phyloP scores from a whole-genome alignment of 768 basidiomycete species.

The Serendipita sp. region DNA sequence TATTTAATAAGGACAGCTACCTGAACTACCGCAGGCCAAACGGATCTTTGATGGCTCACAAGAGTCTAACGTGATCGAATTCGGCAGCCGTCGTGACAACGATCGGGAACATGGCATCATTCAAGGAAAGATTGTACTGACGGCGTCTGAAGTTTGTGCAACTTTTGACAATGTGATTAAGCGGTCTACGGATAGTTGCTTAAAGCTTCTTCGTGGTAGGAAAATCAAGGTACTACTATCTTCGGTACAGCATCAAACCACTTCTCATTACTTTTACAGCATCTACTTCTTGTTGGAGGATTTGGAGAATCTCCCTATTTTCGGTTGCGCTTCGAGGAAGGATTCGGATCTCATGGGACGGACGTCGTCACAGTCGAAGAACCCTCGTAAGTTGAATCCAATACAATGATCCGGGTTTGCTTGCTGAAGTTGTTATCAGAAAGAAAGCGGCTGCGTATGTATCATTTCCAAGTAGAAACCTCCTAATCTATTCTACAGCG shows the following conservation, averaged over 20 bases:
- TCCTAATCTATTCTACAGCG: not conserved
- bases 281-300: constrained; percentile 6
- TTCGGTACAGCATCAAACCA: not conserved
- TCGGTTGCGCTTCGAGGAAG: not conserved
- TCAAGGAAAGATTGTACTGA: not conserved
- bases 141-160: not conserved
- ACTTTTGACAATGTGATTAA: not conserved
- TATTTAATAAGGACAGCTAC: too few relatives aligned
- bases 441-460: not conserved
- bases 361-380: not conserved
- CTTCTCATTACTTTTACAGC: not conserved
- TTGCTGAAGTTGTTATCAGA: not conserved
- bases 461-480: not conserved
- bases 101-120: constrained; percentile 3
- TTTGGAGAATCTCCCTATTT: constrained; percentile 6
- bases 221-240: not conserved
- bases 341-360: not conserved
- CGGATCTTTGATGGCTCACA: constrained; percentile 1
- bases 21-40: not conserved
- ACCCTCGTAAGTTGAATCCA: not conserved
- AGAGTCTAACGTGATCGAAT: constrained; percentile 2
- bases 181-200: not conserved
- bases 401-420: not conserved
- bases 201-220: not conserved
- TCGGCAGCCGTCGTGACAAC: constrained; percentile 6